Percentiles rank a stretch among this genome's conserved stretches.
Conservation (phyloP, 305 asterid species). For the Solanum hybrid region DNA sequence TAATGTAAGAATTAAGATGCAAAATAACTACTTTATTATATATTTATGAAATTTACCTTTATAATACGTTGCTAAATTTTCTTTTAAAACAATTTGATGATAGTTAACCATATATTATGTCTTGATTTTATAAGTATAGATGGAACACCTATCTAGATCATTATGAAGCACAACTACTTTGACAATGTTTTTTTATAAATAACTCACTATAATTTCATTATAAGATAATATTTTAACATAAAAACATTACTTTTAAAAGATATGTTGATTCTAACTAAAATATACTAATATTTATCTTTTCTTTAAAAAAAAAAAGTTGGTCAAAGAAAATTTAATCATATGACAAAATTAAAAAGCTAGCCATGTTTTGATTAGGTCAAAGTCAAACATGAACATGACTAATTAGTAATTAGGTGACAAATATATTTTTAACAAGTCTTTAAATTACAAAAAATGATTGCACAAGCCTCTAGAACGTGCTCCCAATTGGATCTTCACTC, state of each 20-base stretch:
- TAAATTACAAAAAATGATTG: neutral
- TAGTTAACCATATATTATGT: neutral
- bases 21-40: neutral
- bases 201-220: neutral
- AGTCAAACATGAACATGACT: neutral
- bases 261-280: neutral
- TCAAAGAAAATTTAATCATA: neutral
- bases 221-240: neutral
- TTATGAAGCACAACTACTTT: neutral
- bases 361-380: neutral
- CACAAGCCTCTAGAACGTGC: neutral
- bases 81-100: neutral
- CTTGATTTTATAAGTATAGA: neutral
- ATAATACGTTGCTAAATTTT: neutral
- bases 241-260: neutral
- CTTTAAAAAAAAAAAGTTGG: neutral
- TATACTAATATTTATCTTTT: neutral
- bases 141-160: neutral
- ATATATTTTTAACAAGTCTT: neutral
- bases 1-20: neutral
- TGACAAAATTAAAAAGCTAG: neutral
- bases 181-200: neutral
- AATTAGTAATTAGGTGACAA: neutral
- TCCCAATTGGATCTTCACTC: neutral
- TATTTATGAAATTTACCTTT: neutral